Evolutionary conservation across 768 basidiomycete genomes (phyloP), one percentile per base, ranked within the genome.

Genomic region (Trametes elegans): DNA sequence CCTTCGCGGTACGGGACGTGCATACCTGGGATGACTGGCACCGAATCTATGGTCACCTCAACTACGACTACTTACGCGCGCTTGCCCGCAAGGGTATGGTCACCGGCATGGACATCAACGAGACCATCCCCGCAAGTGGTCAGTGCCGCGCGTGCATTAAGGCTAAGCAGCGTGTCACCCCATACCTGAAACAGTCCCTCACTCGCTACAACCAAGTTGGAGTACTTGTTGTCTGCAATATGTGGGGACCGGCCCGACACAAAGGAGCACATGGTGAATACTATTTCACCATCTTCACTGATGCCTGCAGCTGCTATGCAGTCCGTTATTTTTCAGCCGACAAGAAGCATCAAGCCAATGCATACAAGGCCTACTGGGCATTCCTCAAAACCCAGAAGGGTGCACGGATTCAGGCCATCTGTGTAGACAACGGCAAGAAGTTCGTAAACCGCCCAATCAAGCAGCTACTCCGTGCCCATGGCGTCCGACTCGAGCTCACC

Each of bases 371-470:
- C 36, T 46, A 46, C 14, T 31, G 31, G 2, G 28, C 44, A 3
- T 34, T 31, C 29, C 49, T 66, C 9, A 55, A 70, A 19, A 73
- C 63, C 0, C 75, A 79, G 28, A 49, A 54, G 0, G 63, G 60
- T 4, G 49, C 49, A 0, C 13, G 29, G 0, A 61, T 78, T 47
- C 73, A 75, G 48, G 24, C 38, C 5, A 53, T 80, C 1, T 73
- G 69, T 31, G 71, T 70, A 0, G 77, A 81, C 64, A 60, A 63
- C 16, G 76, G 79, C 1, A 73, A 75, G 2, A 72, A 57, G 19
- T 57, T 31, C 40, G 14, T 21, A 18, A 29, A 10, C 14, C 3
- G 8, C 13, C 43, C 45, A 26, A 34, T 53, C 43, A 16, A 13
- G 13, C 7, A 23, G 7, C 35, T 34, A 19, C 45, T 43, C 38